Percentiles rank a stretch among this genome's conserved stretches.
Evolutionary conservation across 352 stramenopile genomes (phyloP).

Genomic region (Achlya hypogyna): DNA sequence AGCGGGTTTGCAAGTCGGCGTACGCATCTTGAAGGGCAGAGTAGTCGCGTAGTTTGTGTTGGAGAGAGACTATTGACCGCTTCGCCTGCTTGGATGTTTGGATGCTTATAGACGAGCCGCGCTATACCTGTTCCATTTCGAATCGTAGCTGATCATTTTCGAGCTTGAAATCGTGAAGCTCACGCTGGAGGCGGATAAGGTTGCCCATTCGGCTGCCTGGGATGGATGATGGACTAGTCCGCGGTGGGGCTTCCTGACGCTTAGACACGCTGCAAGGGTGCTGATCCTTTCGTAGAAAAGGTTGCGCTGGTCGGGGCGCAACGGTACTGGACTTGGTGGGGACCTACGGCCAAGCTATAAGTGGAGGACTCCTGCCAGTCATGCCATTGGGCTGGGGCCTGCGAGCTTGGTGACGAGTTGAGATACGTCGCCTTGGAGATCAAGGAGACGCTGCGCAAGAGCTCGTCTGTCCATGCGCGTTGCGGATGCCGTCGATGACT

Average conservation of each 20-base stretch:
- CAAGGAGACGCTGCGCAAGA: conserved; percentile 7
- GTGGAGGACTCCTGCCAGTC: not conserved
- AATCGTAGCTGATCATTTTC: conserved; percentile 72
- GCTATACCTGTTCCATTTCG: conserved; percentile 50
- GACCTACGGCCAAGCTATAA: not conserved
- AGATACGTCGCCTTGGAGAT: conserved; percentile 18
- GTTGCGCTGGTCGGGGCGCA: not conserved
- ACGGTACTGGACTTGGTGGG: not conserved
- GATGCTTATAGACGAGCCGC: not conserved
- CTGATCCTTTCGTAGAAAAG: too few relatives aligned
- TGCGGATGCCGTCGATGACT: not conserved
- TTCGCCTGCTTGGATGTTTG: conserved; percentile 27
- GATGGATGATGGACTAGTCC: conserved; percentile 14
- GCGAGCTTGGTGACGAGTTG: conserved; percentile 1
- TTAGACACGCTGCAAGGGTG: too few relatives aligned
- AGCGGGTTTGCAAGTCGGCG: conserved; percentile 63
- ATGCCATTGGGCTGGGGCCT: not conserved
- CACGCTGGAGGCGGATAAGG: conserved; percentile 23
- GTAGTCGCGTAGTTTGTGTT: conserved; percentile 46
- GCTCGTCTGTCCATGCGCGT: conserved; percentile 1
- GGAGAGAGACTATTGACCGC: conserved; percentile 27
- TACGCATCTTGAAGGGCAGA: conserved; percentile 43
- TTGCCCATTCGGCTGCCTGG: conserved; percentile 19
- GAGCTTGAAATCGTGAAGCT: conserved; percentile 54
- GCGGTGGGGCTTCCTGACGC: too few relatives aligned